Evolutionary conservation across 2,329 filamentous ascomycete genomes (phyloP), one percentile per base, ranked within the genome.

Genomic region (Aureobasidium namibiae): DNA sequence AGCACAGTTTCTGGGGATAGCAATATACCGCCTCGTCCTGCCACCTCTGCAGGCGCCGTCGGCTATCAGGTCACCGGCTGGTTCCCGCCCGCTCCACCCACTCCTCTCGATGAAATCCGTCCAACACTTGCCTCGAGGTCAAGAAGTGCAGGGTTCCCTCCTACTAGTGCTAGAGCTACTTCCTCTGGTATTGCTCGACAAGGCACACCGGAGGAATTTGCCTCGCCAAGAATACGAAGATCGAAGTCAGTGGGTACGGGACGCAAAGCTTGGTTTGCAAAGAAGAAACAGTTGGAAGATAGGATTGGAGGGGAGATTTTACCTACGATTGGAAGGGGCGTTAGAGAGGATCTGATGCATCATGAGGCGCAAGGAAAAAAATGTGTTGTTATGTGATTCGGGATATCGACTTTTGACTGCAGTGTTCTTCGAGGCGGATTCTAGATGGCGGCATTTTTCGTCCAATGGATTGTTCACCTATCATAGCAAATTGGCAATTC

Each of bases 71-170:
- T 56, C 14, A 56, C 59, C 14, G 41, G 24, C 16, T 44, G 49
- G 41, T 49, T 42, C 23, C 49, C 42, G 6, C 61, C 39, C 29
- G 41, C 34, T 4, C 31, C 59, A 2, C n/a, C 53, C 8, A 16
- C 23, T 5, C 48, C 60, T 16, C 9, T 29, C 7, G n/a, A 23
- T 24, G 34, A 41, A 2, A 6, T 0, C 3, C 42, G 36, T 1
- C 54, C 54, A 54, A 65, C 6, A 66, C 68, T 6, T 61, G 69
- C n/a, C 69, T 70, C 59, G 65, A 67, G 11, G 60, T 66, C 53
- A 18, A 38, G 18, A 16, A 24, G 13, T 23, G 38, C 52, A 14
- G 39, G 26, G 1, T 4, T 36, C 7, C 33, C 23, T 14, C 33
- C 33, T 31, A 10, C 26, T 18, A 13, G 18, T 18, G 24, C 42